These are phyloP conservation scores for Anastatica hierochuntica DNA, from an alignment of 345 rosid species.

Conservation along the genomic window DNA sequence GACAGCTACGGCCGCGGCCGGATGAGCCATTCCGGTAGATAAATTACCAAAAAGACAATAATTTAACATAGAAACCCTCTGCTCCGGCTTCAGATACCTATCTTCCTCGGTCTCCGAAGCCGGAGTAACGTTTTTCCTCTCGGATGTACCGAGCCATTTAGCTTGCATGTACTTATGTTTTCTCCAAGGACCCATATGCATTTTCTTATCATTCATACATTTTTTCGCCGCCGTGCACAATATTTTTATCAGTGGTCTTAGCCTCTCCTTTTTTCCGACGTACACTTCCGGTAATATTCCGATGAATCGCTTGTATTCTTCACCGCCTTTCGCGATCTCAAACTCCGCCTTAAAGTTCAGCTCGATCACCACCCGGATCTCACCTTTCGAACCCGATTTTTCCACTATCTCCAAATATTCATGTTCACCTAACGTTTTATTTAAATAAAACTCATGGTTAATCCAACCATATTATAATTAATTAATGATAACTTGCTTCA, in stretches of 20 bases:
- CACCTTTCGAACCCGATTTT: conserved; percentile 35
- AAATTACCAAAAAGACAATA: conserved; percentile 14
- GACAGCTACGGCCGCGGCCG: conserved; percentile 21
- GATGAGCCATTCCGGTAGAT: conserved; percentile 10
- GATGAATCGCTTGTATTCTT: conserved; percentile 49
- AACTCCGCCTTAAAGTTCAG: conserved; percentile 65
- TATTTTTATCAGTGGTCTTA: conserved; percentile 52
- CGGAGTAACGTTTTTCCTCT: conserved; percentile 16
- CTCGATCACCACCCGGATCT: conserved; percentile 60
- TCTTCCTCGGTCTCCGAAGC: conserved; percentile 10
- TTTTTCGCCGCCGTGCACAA: conserved; percentile 59
- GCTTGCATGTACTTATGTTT: conserved; percentile 86
- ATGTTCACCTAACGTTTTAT: conserved; percentile 49
- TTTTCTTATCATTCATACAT: conserved; percentile 78
- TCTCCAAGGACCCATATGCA: conserved; percentile 96
- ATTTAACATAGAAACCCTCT: conserved; percentile 23
- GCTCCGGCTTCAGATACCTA: not conserved
- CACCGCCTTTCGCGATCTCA: conserved; percentile 64
- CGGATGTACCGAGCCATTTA: conserved; percentile 64
- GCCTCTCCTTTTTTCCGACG: conserved; percentile 69
- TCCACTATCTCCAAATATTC: conserved; percentile 58
- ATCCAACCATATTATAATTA: too few species aligned
- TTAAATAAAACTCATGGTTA: not conserved
- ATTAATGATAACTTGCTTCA: too few species aligned
- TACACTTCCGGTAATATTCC: conserved; percentile 50